Percentiles rank a stretch among this genome's conserved stretches.
phyloP scores from a whole-genome alignment of 23 red algal species.

The Chondrus crispus region DNA sequence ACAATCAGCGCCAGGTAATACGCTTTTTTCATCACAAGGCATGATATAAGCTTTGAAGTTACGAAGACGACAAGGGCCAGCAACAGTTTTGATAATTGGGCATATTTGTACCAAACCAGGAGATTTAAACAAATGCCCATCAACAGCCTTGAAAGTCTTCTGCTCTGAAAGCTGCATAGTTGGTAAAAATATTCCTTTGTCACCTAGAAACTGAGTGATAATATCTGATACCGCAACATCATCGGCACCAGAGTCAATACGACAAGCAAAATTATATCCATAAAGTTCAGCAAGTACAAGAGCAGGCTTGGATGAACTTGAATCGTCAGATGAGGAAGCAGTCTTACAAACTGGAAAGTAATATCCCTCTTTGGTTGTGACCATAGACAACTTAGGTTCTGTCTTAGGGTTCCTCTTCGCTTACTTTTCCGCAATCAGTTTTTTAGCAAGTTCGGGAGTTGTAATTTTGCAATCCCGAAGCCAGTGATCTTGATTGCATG shows the following conservation, averaged over 20 bases:
- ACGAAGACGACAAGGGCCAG: constrained; percentile 6
- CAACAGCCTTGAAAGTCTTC: not conserved
- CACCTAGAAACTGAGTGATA: not conserved
- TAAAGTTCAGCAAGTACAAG: not conserved
- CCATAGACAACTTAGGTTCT: no score
- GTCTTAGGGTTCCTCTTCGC: constrained; percentile 6
- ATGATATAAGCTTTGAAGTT: not conserved
- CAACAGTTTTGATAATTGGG: not conserved
- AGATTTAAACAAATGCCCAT: not conserved
- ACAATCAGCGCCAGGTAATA: not conserved
- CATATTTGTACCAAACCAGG: not conserved
- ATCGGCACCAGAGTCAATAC: constrained; percentile 12
- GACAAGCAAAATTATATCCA: not conserved
- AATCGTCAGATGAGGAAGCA: no score
- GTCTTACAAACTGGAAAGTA: no score
- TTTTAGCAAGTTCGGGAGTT: not conserved
- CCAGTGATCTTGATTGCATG: not conserved
- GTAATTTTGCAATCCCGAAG: not conserved
- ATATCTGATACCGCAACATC: not conserved
- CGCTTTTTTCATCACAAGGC: not conserved
- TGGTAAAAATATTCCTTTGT: not conserved
- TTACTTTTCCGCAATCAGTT: not conserved
- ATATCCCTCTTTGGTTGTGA: no score
- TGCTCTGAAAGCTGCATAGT: not conserved
- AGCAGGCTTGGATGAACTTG: not conserved